Evolutionary conservation across 1,284 basidiomycete genomes (phyloP), one percentile per base, ranked within the genome.

Genomic region (Naganishia liquefaciens): DNA sequence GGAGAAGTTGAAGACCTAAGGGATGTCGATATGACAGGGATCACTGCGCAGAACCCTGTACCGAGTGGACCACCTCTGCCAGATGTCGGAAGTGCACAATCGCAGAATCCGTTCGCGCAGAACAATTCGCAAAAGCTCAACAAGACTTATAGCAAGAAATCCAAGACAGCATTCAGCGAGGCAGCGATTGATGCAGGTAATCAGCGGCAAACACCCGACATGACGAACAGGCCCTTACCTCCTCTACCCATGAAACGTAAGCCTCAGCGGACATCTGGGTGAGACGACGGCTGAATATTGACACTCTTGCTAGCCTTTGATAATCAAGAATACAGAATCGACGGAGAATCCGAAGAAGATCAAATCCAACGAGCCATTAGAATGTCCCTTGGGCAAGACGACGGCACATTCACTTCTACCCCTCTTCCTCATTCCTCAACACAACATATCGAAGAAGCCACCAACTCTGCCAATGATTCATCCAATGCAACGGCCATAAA

Each of bases 121-220:
- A 30, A 46, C 3, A 27, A 39, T 19, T 3, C 37, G 2, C 57
- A 49, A 9, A 30, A 50, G 19, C 46, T 40, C 46, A 39, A 33
- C 33, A 60, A 60, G 33, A 60, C 57, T 9, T 60, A 60, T 49
- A 37, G 57, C 46, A 60, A 60, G 33, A 60, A 60, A 39, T n/a
- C 46, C 11, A 58, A 25, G 30, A 39, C 51, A 7, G 37, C 51
- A 19, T 37, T 53, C 33, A 33, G 51, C 13, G 47, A 49, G 17
- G 43, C 39, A 21, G 13, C 30, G 15, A 25, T n/a, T 23, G 25
- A 23, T 21, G 21, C 21, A 23, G 44, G 55, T 28, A 25, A 15
- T 50, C 33, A 37, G 15, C 57, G 50, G 43, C 27, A 46, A 37
- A 60, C 33, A 17, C 33, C 47, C 33, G 33, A 33, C 25, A 39